phyloP scores from a whole-genome alignment of 305 asterid species.

The Ajuga reptans region DNA sequence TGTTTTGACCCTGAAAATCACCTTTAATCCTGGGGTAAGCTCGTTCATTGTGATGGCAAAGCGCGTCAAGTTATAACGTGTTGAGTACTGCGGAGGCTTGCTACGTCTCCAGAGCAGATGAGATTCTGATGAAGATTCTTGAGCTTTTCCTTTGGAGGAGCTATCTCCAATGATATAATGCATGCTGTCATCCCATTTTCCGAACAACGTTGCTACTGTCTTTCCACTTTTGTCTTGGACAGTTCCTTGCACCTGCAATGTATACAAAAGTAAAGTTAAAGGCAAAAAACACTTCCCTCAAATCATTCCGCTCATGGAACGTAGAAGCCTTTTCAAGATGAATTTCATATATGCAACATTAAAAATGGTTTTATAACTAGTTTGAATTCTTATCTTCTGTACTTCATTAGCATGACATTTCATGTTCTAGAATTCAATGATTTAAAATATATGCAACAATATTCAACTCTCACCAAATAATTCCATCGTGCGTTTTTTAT shows the following conservation, averaged over 20 bases:
- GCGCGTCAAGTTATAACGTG: conserved; percentile 77
- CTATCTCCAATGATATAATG: conserved; percentile 61
- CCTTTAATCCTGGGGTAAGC: conserved; percentile 66
- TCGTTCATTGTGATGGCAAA: conserved; percentile 88
- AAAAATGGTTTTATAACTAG: neutral
- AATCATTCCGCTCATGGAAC: neutral
- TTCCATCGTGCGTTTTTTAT: neutral
- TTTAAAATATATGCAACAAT: neutral
- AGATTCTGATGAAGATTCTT: conserved; percentile 55
- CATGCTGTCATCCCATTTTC: conserved; percentile 97
- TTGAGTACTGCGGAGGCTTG: conserved; percentile 61
- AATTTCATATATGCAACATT: neutral
- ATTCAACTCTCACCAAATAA: neutral
- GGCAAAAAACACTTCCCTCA: neutral
- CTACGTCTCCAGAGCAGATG: conserved; percentile 73
- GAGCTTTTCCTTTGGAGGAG: conserved; percentile 49
- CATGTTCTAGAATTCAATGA: neutral
- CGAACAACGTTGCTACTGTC: conserved; percentile 65
- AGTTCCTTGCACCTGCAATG: conserved; percentile 71
- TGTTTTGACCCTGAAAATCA: conserved; percentile 21
- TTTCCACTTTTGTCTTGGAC: conserved; percentile 74
- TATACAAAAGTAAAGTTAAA: conserved; percentile 2
- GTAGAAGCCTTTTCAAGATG: neutral
- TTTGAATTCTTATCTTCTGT: neutral
- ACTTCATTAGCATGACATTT: neutral